phyloP scores from a whole-genome alignment of 1,139 yeast genomes.

The Kodamaea ohmeri region DNA sequence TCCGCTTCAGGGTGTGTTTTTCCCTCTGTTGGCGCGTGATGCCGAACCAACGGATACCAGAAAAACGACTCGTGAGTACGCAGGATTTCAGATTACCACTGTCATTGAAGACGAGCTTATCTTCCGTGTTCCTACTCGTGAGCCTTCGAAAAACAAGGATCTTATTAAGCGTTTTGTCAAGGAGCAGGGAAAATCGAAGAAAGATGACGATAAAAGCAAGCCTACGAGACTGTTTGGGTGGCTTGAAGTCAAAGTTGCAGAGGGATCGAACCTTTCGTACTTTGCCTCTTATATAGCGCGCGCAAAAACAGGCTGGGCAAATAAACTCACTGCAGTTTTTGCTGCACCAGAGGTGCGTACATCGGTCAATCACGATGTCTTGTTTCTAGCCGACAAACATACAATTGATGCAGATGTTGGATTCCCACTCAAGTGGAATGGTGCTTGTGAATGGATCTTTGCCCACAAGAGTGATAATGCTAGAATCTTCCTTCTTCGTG shows the following conservation, averaged over 20 bases:
- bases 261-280: constrained; percentile 49
- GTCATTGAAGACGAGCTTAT: constrained; percentile 62
- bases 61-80: constrained; percentile 54
- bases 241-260: constrained; percentile 69
- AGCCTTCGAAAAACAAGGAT: constrained; percentile 68
- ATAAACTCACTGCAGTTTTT: constrained; percentile 49
- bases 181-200: constrained; percentile 7
- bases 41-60: constrained; percentile 43
- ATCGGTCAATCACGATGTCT: constrained; percentile 83
- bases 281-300: constrained; percentile 55
- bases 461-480: constrained; percentile 51
- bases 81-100: constrained; percentile 54
- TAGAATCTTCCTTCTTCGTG: constrained; percentile 70
- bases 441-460: constrained; percentile 66
- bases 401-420: constrained; percentile 55
- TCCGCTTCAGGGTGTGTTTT: constrained; percentile 60
- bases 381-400: constrained; percentile 64
- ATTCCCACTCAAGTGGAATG: constrained; percentile 82
- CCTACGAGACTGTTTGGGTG: constrained; percentile 77
- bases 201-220: constrained; percentile 23
- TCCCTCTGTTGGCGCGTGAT: constrained; percentile 68
- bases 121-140: constrained; percentile 81
- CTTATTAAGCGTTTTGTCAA: constrained; percentile 18
- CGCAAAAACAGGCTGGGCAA: constrained; percentile 54
- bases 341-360: constrained; percentile 65